Conservation (phyloP, 345 rosid genomes). For the Lagerstroemia speciosa region DNA sequence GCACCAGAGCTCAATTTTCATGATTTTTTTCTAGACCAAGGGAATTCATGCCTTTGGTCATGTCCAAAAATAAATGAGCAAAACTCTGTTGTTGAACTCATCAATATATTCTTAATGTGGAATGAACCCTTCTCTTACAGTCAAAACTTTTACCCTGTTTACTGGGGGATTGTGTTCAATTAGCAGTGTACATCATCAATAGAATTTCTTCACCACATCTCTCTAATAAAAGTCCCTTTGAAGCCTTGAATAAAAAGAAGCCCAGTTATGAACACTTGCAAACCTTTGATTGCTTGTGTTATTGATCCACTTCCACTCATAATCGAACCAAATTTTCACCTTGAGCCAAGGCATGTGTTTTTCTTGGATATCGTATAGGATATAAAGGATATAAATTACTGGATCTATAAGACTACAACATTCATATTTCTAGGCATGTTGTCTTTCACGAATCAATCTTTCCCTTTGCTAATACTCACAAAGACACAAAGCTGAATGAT, state of each 20-base stretch:
- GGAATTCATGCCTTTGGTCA: neutral
- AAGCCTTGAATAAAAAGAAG: neutral
- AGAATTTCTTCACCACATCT: neutral
- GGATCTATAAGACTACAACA: neutral
- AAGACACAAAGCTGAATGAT: too few relatives aligned
- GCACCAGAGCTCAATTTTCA: neutral
- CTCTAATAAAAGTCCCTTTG: neutral
- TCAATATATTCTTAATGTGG: neutral
- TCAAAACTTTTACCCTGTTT: neutral
- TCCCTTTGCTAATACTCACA: neutral
- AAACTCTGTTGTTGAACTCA: neutral
- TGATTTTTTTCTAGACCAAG: neutral
- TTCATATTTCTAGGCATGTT: neutral
- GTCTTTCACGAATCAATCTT: neutral
- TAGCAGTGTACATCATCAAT: conserved; percentile 1
- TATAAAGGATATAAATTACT: neutral
- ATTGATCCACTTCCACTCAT: neutral
- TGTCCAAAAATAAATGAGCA: neutral
- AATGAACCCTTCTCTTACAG: neutral
- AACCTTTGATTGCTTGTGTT: neutral
- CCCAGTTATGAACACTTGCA: neutral
- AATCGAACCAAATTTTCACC: neutral
- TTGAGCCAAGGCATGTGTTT: neutral
- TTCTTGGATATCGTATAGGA: neutral
- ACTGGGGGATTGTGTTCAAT: neutral